Base-by-base conservation (phyloP, 495 filamentous ascomycete genomes). In the Ramalina intermedia region DNA sequence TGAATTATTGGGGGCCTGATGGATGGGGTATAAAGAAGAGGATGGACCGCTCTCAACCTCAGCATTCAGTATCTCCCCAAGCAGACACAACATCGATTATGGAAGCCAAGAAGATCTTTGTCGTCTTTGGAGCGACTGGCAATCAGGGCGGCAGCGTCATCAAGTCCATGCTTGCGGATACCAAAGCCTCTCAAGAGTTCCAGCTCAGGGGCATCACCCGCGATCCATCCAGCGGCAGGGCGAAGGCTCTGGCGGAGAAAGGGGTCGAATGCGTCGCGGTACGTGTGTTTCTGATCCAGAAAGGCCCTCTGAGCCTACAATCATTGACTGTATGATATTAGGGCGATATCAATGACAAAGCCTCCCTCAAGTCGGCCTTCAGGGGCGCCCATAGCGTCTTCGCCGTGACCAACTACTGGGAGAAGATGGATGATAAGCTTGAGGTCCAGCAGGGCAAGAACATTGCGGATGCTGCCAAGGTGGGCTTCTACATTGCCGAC, bases 71-170 rank as follows among this genome's bases (percentile, higher is more conserved):
- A 11, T 13, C 29, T 33, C 29, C 29, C 8, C 29, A 33, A 33
- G 29, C 29, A 33, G 29, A 33, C 29, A 13, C 7, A 20, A 47
- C 44, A 16, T 47, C 5, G 9, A 52, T 27, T 23, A 55, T 55
- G 53, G 41, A 48, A 17, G 53, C 20, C 18, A 56, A 56, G 20
- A 70, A 75, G 48, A 53, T 74, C 49, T 51, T 82, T 50, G 71
- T 70, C 37, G 68, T 80, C 40, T 75, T 78, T 38, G 75, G 75
- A 12, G 69, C 73, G 16, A 79, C 76, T 12, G 76, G 78, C 51
- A 66, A 67, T 14, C 80, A 81, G 59, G 78, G 78, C 18, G 68
- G 73, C 45, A 74, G 70, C 13, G 69, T 81, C 16, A 64, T 79
- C 55, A 60, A 64, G 20, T 47, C 58, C 24, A 61, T 80, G 35